Evolutionary conservation across 345 rosid genomes (phyloP).

Genomic region (Rhodamnia rubescens): DNA sequence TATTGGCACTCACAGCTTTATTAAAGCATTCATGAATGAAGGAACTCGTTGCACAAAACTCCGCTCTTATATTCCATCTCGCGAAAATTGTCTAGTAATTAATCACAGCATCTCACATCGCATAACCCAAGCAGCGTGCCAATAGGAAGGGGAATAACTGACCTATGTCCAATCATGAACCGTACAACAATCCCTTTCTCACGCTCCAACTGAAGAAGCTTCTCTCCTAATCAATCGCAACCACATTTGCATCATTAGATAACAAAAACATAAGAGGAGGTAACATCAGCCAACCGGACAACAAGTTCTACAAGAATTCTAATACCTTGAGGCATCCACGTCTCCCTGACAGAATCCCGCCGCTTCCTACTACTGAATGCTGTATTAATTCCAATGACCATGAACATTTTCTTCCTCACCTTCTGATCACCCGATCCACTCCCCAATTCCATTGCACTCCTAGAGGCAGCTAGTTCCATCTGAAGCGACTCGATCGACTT

Average conservation of each 20-base stretch:
- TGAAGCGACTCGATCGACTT: slow-evolving; percentile 62
- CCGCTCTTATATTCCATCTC: background rate
- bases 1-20: background rate
- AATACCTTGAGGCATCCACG: slow-evolving; percentile 99
- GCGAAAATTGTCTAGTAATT: background rate
- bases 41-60: background rate
- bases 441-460: slow-evolving; percentile 35
- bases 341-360: slow-evolving; percentile 90
- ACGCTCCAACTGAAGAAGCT: slow-evolving; percentile 64
- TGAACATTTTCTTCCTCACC: slow-evolving; percentile 52
- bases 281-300: background rate
- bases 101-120: background rate
- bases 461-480: slow-evolving; percentile 59
- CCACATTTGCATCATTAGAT: background rate
- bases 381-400: slow-evolving; percentile 93
- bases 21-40: background rate
- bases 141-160: background rate
- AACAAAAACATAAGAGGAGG: background rate
- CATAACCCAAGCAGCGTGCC: background rate
- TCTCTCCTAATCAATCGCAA: slow-evolving; percentile 42
- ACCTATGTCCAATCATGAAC: slow-evolving; percentile 99
- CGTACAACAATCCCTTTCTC: slow-evolving; percentile 88
- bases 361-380: slow-evolving; percentile 97
- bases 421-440: slow-evolving; percentile 7
- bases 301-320: background rate